phyloP scores from a whole-genome alignment of 2,329 filamentous ascomycete species.

The Aaosphaeria arxii region DNA sequence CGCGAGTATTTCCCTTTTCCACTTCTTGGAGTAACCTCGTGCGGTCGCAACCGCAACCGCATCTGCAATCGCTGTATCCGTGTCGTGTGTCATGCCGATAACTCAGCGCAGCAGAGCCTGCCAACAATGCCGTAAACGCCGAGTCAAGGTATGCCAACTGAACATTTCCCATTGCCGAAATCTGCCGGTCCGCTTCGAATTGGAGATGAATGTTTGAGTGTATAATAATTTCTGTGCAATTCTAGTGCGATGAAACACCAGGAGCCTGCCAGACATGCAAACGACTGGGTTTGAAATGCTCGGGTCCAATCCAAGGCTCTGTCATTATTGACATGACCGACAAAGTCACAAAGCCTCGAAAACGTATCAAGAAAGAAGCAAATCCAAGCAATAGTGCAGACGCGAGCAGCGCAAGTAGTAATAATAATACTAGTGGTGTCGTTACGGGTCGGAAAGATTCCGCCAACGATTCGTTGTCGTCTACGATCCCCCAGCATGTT shows the following conservation, averaged over 20 bases:
- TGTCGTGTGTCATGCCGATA: conserved; percentile 12
- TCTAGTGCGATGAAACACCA: conserved; percentile 32
- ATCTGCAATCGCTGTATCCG: not conserved
- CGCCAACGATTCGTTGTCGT: too few relatives aligned
- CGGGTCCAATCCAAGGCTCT: conserved; percentile 28
- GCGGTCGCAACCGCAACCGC: too few relatives aligned
- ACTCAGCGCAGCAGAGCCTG: conserved; percentile 32
- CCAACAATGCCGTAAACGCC: conserved; percentile 31
- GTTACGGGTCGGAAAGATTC: too few relatives aligned
- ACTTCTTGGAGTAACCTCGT: not conserved
- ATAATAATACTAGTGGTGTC: too few relatives aligned
- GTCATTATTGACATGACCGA: conserved; percentile 37
- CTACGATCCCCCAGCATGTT: too few relatives aligned
- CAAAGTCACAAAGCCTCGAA: conserved; percentile 22
- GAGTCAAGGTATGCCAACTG: conserved; percentile 26
- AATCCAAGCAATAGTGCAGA: too few relatives aligned
- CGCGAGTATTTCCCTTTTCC: conserved; percentile 15
- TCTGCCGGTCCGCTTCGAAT: too few relatives aligned
- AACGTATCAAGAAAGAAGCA: conserved; percentile 17
- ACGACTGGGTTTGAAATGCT: conserved; percentile 26
- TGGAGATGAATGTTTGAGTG: too few relatives aligned
- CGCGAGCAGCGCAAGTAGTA: too few relatives aligned
- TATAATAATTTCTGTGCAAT: not conserved
- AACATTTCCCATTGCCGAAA: not conserved
- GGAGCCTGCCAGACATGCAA: conserved; percentile 25